Evolutionary conservation across 1,284 basidiomycete species (phyloP).

Genomic region (Boletellus sp.): DNA sequence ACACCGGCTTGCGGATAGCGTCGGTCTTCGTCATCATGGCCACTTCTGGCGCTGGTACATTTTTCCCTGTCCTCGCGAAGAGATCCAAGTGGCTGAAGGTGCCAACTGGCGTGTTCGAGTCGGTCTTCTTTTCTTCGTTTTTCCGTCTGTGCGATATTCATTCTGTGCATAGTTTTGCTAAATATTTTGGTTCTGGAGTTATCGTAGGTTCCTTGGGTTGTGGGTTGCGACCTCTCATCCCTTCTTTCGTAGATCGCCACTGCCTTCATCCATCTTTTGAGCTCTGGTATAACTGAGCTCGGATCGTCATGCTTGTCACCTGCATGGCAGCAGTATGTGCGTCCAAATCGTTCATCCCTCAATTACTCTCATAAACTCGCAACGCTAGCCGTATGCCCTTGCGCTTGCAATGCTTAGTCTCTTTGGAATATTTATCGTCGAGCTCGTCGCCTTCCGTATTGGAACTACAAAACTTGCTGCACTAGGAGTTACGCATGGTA

Average conservation of each 20-base stretch:
- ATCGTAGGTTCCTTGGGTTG: slow-evolving; percentile 52
- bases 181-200: slow-evolving; percentile 94
- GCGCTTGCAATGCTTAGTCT: slow-evolving; percentile 79
- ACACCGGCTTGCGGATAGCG: slow-evolving; percentile 63
- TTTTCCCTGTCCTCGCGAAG: slow-evolving; percentile 80
- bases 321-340: slow-evolving; percentile 73
- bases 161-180: slow-evolving; percentile 65
- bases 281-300: slow-evolving; percentile 73
- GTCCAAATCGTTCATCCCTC: slow-evolving; percentile 25
- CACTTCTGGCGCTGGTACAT: slow-evolving; percentile 65
- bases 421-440: slow-evolving; percentile 81
- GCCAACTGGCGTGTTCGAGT: slow-evolving; percentile 74
- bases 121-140: slow-evolving; percentile 27
- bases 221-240: slow-evolving; percentile 9
- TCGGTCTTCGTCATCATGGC: slow-evolving; percentile 86
- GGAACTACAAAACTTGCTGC: slow-evolving; percentile 62
- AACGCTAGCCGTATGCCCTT: slow-evolving; percentile 68
- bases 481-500: slow-evolving; percentile 56
- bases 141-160: slow-evolving; percentile 1
- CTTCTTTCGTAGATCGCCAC: slow-evolving; percentile 71
- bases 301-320: slow-evolving; percentile 68
- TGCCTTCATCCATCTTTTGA: slow-evolving; percentile 83
- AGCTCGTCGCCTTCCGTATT: slow-evolving; percentile 82
- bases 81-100: slow-evolving; percentile 57
- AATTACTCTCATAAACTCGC: slow-evolving; percentile 1